Conservation (phyloP, 2,329 filamentous ascomycete genomes). For the Macrophomina pseudophaseolina region DNA sequence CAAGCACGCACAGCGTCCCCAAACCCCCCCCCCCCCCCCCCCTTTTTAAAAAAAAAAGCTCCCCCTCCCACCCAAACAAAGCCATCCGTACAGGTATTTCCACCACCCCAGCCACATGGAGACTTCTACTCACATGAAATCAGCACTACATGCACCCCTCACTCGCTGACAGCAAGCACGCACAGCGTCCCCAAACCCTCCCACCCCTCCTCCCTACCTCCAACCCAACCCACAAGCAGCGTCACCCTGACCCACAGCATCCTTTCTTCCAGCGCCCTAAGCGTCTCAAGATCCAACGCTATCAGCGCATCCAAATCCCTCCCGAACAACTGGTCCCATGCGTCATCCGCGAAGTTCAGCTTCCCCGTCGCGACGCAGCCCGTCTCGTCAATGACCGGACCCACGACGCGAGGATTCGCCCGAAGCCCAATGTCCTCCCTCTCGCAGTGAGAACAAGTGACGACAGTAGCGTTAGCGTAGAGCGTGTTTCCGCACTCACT, state of each 20-base stretch:
- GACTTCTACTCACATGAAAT: too few relatives aligned
- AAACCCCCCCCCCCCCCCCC: too few relatives aligned
- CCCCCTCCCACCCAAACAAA: too few relatives aligned
- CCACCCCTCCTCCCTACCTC: not conserved
- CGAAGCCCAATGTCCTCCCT: slow-evolving; percentile 33
- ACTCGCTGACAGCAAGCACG: not conserved
- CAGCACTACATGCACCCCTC: not conserved
- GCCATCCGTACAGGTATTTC: too few relatives aligned
- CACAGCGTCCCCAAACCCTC: not conserved
- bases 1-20: too few relatives aligned
- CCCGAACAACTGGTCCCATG: slow-evolving; percentile 60
- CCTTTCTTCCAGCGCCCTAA: slow-evolving; percentile 58
- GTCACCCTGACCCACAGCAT: slow-evolving; percentile 59
- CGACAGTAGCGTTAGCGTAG: slow-evolving; percentile 54
- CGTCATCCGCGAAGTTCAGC: slow-evolving; percentile 58
- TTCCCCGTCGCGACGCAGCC: slow-evolving; percentile 58
- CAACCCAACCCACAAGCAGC: slow-evolving; percentile 57
- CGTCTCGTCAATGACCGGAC: slow-evolving; percentile 60
- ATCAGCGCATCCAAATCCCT: slow-evolving; percentile 52
- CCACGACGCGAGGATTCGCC: slow-evolving; percentile 52
- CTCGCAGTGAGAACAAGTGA: not conserved
- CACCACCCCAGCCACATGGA: too few relatives aligned
- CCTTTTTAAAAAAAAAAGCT: too few relatives aligned
- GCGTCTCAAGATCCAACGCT: slow-evolving; percentile 41
- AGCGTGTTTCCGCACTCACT: slow-evolving; percentile 59